These are phyloP conservation scores for Funneliformis mosseae DNA, from an alignment of 192 early-diverging fungal species.

Conservation along the genomic window DNA sequence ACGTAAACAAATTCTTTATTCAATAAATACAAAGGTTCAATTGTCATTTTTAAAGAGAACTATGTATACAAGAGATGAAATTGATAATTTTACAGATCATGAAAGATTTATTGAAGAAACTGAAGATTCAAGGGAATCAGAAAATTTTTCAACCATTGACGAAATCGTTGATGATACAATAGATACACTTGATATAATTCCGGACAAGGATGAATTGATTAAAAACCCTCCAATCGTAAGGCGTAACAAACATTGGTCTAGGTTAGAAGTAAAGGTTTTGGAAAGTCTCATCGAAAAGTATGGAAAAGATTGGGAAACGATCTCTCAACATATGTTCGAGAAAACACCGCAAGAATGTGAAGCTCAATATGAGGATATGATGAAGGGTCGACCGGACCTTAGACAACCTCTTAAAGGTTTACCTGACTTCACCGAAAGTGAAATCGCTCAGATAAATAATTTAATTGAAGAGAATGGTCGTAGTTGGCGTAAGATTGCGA, in stretches of 20 bases:
- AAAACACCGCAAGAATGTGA: not conserved
- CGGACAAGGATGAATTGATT: not conserved
- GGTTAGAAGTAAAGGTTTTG: slow-evolving; percentile 20
- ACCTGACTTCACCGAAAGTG: not conserved
- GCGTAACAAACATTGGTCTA: not conserved
- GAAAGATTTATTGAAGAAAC: not conserved
- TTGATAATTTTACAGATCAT: not conserved
- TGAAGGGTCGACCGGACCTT: too few relatives aligned
- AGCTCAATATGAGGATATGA: not conserved
- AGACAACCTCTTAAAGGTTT: not conserved
- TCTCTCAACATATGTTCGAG: not conserved
- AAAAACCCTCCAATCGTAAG: not conserved
- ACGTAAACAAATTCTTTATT: not conserved
- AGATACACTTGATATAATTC: too few relatives aligned
- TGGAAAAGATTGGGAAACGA: slow-evolving; percentile 19
- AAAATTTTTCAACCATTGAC: not conserved
- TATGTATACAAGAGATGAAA: not conserved
- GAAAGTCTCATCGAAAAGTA: slow-evolving; percentile 7
- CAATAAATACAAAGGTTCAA: not conserved
- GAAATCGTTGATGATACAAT: not conserved
- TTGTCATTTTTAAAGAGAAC: not conserved
- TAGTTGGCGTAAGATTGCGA: slow-evolving; percentile 5
- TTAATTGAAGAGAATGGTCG: slow-evolving; percentile 7
- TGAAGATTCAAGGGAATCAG: not conserved
- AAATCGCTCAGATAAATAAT: not conserved